These are phyloP conservation scores for Miscanthus lutarioriparius DNA, from an alignment of 176 grass and related monocot genomes.

Conservation along the genomic window DNA sequence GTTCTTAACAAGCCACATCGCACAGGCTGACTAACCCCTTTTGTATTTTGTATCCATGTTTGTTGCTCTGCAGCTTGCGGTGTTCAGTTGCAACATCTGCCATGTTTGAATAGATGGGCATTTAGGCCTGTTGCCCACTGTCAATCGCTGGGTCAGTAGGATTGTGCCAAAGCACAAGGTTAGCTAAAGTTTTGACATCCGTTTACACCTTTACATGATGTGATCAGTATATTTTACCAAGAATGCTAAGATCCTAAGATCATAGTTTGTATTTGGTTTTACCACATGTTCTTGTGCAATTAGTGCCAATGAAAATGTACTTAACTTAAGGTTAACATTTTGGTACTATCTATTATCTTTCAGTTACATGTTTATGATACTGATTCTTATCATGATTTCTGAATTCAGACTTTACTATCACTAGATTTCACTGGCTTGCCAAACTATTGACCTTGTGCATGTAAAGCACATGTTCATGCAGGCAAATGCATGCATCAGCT, in stretches of 20 bases:
- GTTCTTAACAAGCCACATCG: conserved; percentile 6
- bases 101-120: conserved; percentile 19
- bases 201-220: background rate
- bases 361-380: background rate
- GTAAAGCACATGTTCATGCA: background rate
- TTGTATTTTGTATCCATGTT: conserved; percentile 17
- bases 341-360: background rate
- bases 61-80: conserved; percentile 16
- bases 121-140: background rate
- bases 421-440: conserved; percentile 1
- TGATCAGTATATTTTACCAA: background rate
- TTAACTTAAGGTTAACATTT: conserved; percentile 1
- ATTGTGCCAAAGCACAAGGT: background rate
- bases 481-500: background rate
- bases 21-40: background rate
- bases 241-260: conserved; percentile 15
- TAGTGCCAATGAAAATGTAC: background rate
- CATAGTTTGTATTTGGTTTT: conserved; percentile 4
- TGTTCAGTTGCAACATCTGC: conserved; percentile 15
- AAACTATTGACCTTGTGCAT: conserved; percentile 1
- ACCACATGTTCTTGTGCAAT: background rate
- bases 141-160: conserved; percentile 23
- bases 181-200: conserved; percentile 12
- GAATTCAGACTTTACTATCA: conserved; percentile 8
- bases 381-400: background rate